These are phyloP conservation scores for Nicotiana obtusifolia DNA, from an alignment of 257 asterid species.

Conservation along the genomic window DNA sequence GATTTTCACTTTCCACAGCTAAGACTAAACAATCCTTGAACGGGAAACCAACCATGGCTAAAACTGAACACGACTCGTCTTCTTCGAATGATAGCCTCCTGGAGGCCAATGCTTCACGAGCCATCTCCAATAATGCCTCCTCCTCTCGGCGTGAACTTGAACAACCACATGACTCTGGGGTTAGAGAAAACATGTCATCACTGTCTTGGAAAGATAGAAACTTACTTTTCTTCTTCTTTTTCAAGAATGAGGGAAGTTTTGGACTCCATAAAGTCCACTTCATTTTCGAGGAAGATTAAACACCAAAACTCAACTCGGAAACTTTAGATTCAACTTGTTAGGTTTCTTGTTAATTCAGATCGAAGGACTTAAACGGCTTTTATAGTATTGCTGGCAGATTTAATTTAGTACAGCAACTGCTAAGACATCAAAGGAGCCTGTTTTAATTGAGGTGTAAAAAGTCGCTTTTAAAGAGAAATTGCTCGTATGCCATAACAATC, in stretches of 20 bases:
- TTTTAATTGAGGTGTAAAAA: too few species aligned
- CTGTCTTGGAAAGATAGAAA: background rate
- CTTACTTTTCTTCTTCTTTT: background rate
- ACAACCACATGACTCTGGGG: background rate
- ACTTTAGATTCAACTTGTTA: background rate
- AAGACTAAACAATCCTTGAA: slow-evolving; percentile 11
- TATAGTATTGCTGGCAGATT: too few species aligned
- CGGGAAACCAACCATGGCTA: slow-evolving; percentile 6
- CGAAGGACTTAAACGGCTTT: too few species aligned
- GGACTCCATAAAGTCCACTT: background rate
- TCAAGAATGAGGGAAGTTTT: background rate
- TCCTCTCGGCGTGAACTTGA: background rate
- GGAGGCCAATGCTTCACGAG: slow-evolving; percentile 10
- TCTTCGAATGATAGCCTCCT: slow-evolving; percentile 11
- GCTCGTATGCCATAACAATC: too few species aligned
- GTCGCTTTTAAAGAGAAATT: too few species aligned
- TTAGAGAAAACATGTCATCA: background rate
- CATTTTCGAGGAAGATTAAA: background rate
- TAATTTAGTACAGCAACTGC: too few species aligned
- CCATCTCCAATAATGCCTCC: background rate
- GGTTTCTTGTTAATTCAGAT: background rate
- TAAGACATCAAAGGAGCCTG: too few species aligned
- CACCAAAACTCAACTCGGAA: too few species aligned
- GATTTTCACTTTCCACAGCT: slow-evolving; percentile 11
- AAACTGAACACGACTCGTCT: slow-evolving; percentile 13